Percentiles rank a stretch among this genome's conserved stretches.
phyloP scores from a whole-genome alignment of 2,329 filamentous ascomycete species.

The Botrytis fragariae region DNA sequence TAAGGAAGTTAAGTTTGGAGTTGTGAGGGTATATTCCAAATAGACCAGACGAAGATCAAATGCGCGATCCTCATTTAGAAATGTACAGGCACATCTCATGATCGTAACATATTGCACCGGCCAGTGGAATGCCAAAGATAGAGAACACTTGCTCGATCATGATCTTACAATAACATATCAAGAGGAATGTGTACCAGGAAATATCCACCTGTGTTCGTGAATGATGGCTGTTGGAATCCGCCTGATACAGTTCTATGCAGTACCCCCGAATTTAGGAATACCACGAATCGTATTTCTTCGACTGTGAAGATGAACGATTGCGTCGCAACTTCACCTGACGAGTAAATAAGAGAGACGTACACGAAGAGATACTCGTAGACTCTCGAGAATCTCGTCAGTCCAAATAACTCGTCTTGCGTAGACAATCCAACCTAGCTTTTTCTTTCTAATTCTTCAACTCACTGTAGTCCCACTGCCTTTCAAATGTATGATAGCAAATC shows the following conservation, averaged over 20 bases:
- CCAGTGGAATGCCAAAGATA: not conserved
- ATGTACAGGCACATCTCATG: not conserved
- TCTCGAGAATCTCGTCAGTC: not conserved
- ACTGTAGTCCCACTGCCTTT: not conserved
- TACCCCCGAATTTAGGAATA: not conserved
- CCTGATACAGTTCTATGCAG: not conserved
- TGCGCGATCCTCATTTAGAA: not conserved
- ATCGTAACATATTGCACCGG: no score
- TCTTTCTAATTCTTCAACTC: not conserved
- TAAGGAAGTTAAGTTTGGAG: not conserved
- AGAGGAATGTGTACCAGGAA: not conserved
- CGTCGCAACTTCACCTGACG: not conserved
- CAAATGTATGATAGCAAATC: no score
- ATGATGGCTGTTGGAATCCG: not conserved
- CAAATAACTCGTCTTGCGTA: not conserved
- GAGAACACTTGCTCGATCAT: not conserved
- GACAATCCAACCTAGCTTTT: not conserved
- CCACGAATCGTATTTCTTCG: not conserved
- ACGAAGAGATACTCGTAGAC: not conserved
- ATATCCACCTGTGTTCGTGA: not conserved
- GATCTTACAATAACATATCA: no score
- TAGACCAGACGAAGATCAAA: not conserved
- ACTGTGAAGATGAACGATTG: not conserved
- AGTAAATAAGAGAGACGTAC: not conserved
- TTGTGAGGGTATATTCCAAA: not conserved